Conservation (phyloP, 2,329 filamentous ascomycete genomes). For the Diaporthe citri region DNA sequence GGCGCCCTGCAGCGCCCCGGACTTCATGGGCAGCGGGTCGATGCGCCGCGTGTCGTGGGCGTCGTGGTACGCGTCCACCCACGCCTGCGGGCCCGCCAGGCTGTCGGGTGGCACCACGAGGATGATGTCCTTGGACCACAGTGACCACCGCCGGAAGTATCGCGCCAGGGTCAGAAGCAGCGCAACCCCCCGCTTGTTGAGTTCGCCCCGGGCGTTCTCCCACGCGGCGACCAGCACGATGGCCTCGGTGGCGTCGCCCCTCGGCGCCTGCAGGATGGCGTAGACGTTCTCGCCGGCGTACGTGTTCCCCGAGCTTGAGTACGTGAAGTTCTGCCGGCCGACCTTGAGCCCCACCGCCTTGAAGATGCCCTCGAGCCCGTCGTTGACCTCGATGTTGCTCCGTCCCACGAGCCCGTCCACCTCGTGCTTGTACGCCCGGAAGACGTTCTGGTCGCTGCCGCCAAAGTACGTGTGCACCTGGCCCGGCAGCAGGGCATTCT, state of each 20-base stretch:
- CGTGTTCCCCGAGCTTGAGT: slow-evolving; percentile 79
- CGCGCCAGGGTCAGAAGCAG: slow-evolving; percentile 88
- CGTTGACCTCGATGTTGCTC: slow-evolving; percentile 65
- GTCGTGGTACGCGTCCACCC: slow-evolving; percentile 98
- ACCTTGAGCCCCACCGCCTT: slow-evolving; percentile 86
- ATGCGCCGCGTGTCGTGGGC: slow-evolving; percentile 80
- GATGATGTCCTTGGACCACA: slow-evolving; percentile 99
- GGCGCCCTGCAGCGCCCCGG: slow-evolving; percentile 91
- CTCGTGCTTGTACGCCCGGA: slow-evolving; percentile 90
- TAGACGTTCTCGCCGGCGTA: slow-evolving; percentile 92
- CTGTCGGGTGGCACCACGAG: slow-evolving; percentile 91
- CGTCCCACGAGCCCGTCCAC: slow-evolving; percentile 70
- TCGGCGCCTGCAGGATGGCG: slow-evolving; percentile 90
- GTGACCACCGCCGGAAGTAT: slow-evolving; percentile 97
- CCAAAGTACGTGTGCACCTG: slow-evolving; percentile 99
- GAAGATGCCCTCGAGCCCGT: slow-evolving; percentile 81
- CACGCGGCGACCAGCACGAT: slow-evolving; percentile 93
- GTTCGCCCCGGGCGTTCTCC: slow-evolving; percentile 81
- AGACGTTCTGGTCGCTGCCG: slow-evolving; percentile 94
- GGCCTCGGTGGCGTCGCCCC: slow-evolving; percentile 96
- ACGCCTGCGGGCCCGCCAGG: slow-evolving; percentile 90
- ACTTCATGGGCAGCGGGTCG: slow-evolving; percentile 86
- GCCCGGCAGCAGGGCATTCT: slow-evolving; percentile 94
- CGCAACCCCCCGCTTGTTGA: slow-evolving; percentile 90
- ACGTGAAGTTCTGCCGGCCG: slow-evolving; percentile 89